A percentile compares a stretch with the other conserved stretches of the same genome.
phyloP scores from a whole-genome alignment of 179 eudicot species.

The Heliamphora pulchella region DNA sequence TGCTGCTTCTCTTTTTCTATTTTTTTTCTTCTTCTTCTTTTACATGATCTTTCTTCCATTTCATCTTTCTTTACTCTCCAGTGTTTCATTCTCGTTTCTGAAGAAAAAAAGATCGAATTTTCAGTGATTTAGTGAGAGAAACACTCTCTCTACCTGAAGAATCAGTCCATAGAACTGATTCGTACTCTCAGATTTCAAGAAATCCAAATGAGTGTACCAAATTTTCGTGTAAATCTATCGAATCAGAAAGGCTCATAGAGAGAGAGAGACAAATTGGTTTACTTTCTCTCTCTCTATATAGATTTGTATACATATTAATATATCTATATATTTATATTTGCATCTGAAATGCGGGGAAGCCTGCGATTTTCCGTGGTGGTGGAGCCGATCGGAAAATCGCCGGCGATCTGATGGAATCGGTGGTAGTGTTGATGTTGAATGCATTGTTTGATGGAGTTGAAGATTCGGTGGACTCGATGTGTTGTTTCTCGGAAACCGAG shows the following conservation, averaged over 20 bases:
- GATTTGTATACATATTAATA: not conserved
- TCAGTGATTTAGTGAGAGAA: not conserved
- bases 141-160: not conserved
- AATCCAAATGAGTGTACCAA: not conserved
- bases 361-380: slow-evolving; percentile 20
- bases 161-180: not conserved
- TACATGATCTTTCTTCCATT: not conserved
- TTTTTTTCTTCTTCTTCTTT: not conserved
- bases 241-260: not conserved
- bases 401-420: slow-evolving; percentile 46
- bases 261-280: not conserved
- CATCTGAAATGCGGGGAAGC: slow-evolving; percentile 30
- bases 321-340: not conserved
- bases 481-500: slow-evolving; percentile 21
- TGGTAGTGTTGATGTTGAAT: slow-evolving; percentile 18
- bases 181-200: not conserved
- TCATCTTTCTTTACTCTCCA: not conserved
- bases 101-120: not conserved
- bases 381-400: slow-evolving; percentile 35
- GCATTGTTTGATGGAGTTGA: slow-evolving; percentile 64
- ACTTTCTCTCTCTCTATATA: not conserved
- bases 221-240: not conserved
- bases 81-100: not conserved
- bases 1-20: not conserved
- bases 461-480: slow-evolving; percentile 43